Base-by-base conservation (phyloP, 1,139 yeast genomes). In the Sugiyamaella paludigena region DNA sequence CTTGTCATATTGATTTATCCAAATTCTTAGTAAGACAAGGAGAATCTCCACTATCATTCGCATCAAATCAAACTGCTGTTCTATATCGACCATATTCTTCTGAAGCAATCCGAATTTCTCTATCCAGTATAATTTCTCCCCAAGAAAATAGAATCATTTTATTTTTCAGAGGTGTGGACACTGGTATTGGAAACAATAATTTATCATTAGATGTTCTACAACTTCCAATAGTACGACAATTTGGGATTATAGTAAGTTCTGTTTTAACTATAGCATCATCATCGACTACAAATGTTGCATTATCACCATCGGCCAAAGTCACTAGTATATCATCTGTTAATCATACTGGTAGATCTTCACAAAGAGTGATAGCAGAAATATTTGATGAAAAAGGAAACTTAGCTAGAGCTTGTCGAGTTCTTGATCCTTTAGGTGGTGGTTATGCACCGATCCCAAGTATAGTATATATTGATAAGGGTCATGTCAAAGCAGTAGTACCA, bases 401-500 rank as follows among this genome's bases (percentile, higher is more conserved):
- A 7, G 62, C 61, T 5, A 40, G 43, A 31, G 54, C 53, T 35
- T 50, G 58, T 38, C 51, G 62, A 7, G 60, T 56, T 4, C 45
- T 58, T 27, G 58, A 58, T 43, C 62, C 62, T 1, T 40, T 57
- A 9, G 62, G 61, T n/a, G 61, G 61, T 6, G 62, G 62, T 4
- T 28, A 52, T 6, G 47, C 41, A 19, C 56, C 61, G 1, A 12
- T 58, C 12, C 51, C 48, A 7, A 37, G 47, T 26, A 45, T 48
- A 15, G 49, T 45, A 4, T 35, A 37, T 13, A 32, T 48, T 13
- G 38, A 45, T 15, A 33, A 45, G 9, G 37, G 45, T 13, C 32
- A 24, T 12, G 46, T 48, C 11, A 30, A 34, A 24, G 43, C 26
- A 9, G 39, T 44, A 1, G 28, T 48, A 27, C 51, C 51, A 12